Evolutionary conservation across 1,284 basidiomycete genomes (phyloP), one percentile per base, ranked within the genome.

Genomic region (Termitomyces sp.): DNA sequence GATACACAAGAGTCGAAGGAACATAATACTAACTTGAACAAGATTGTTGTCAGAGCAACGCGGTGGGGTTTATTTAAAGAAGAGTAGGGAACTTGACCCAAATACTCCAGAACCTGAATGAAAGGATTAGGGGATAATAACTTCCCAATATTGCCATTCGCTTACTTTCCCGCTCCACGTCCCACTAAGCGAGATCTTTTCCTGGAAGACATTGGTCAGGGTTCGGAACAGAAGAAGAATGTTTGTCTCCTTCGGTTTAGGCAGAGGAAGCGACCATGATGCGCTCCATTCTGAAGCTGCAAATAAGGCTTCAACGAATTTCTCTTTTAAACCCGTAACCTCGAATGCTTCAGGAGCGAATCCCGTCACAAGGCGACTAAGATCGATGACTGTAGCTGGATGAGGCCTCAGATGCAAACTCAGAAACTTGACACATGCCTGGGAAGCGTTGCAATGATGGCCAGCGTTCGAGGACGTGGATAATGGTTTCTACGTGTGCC

Each of bases 191-290:
- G 65, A 64, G 15, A 70, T 69, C 19, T 72, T 73, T 52, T 85
- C 81, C 60, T 85, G 81, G 66, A 94, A 88, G 33, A 81, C 73
- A 67, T 99, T 99, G 19, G 91, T 86, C 19, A 98, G 64, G 0
- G 86, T 86, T 19, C 96, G 82, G 52, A 97, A 72, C 0, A 90
- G 78, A n/a, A 99, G 79, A 61, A 97, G 77, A 8, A 88, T 79
- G 66, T 97, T 98, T 9, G 89, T 95, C 64, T 95, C 92, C 48
- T 86, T 76, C 1, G 81, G 68, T 70, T 94, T 96, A 4, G 74
- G 68, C 34, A 86, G 67, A 1, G 84, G 77, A 26, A 71, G 68
- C 10, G 74, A 67, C 73, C 81, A 80, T 48, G 82, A 80, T 17
- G 66, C 67, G 48, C 66, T 69, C 88, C 90, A 94, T 42, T 87